A percentile compares a stretch with the other conserved stretches of the same genome.
These are phyloP conservation scores for Coprinopsis sp. DNA, from an alignment of 768 basidiomycete species.

Conservation along the genomic window DNA sequence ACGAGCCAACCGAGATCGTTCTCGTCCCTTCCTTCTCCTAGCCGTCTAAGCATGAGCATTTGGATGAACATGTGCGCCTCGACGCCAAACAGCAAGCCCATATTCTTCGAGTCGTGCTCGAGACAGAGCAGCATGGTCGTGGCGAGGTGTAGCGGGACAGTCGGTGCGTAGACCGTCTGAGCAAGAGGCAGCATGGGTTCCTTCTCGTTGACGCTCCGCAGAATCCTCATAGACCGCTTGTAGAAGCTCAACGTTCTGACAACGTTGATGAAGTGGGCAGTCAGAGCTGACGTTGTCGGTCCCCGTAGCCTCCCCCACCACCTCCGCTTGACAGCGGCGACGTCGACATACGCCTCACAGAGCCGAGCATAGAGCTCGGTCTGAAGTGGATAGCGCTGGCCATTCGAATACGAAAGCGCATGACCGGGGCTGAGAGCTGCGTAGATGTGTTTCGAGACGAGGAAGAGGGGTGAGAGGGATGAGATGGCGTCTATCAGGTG, in stretches of 20 bases:
- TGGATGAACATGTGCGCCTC: constrained; percentile 45
- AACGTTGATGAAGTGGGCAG: constrained; percentile 2
- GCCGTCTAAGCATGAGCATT: constrained; percentile 37
- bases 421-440: not conserved
- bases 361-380: constrained; percentile 6
- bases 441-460: not conserved
- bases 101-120: constrained; percentile 68
- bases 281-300: not conserved
- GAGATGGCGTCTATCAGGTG: no score
- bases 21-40: constrained; percentile 34
- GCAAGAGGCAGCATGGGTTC: not conserved
- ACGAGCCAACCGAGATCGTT: constrained; percentile 55
- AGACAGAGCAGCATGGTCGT: constrained; percentile 50
- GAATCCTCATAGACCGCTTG: not conserved
- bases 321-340: constrained; percentile 2
- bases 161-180: not conserved
- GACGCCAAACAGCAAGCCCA: constrained; percentile 48
- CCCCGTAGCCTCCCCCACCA: not conserved
- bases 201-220: not conserved
- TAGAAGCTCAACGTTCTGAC: not conserved
- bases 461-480: constrained; percentile 3
- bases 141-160: constrained; percentile 30
- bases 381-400: not conserved
- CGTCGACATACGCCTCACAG: constrained; percentile 6
- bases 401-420: not conserved